These are phyloP conservation scores for Ustilago cynodontis DNA, from an alignment of 1,284 basidiomycete species.

Conservation along the genomic window DNA sequence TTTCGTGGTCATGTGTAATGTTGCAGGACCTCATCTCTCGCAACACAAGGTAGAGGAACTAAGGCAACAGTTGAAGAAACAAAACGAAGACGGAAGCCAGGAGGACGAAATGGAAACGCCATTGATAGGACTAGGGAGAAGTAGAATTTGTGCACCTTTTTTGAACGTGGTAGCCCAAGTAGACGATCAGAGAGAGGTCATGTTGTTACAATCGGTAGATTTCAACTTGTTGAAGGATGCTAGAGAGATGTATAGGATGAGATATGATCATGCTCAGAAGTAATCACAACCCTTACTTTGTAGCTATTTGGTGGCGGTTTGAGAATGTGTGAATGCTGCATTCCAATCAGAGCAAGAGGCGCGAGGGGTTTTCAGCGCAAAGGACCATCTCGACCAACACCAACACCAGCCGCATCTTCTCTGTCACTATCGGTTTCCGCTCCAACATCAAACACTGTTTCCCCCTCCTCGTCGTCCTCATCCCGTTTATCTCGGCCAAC, in stretches of 20 bases:
- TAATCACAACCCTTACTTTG: background rate
- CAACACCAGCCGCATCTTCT: background rate
- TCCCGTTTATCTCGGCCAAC: constrained; percentile 37
- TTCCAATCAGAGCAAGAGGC: background rate
- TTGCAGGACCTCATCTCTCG: constrained; percentile 53
- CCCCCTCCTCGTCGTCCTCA: constrained; percentile 43
- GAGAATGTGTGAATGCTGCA: background rate
- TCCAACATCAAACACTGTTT: constrained; percentile 73
- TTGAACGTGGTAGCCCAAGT: constrained; percentile 54
- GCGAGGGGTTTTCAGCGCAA: constrained; percentile 7
- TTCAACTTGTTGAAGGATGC: constrained; percentile 52
- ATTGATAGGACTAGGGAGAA: constrained; percentile 58
- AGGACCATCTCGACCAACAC: constrained; percentile 12
- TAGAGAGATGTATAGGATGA: constrained; percentile 52
- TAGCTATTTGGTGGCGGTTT: background rate
- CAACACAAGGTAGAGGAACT: constrained; percentile 15
- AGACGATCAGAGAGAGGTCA: constrained; percentile 46
- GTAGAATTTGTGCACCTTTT: constrained; percentile 61
- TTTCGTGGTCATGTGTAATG: constrained; percentile 65
- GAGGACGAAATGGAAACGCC: constrained; percentile 32
- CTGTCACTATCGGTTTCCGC: constrained; percentile 68
- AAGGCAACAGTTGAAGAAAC: background rate
- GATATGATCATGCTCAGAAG: constrained; percentile 50
- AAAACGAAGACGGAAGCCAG: background rate
- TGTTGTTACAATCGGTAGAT: constrained; percentile 59